These are phyloP conservation scores for Musa itinerans DNA, from an alignment of 176 grass and related monocot genomes.

Conservation along the genomic window DNA sequence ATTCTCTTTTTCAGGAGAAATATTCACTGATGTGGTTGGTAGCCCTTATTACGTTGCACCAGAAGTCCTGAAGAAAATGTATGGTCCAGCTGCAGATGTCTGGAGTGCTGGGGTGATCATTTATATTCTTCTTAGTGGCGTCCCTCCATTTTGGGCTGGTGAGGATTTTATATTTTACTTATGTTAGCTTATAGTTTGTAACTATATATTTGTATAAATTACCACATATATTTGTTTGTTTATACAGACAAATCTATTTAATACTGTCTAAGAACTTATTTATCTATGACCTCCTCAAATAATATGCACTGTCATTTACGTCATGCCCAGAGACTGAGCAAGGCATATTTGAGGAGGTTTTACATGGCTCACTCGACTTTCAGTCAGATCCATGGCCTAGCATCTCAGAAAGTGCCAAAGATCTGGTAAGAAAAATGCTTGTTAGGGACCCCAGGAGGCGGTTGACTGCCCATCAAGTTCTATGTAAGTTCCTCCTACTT, in stretches of 20 bases:
- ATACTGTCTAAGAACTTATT: background rate
- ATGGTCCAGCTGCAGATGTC: background rate
- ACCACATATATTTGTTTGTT: background rate
- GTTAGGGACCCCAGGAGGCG: slow-evolving; percentile 6
- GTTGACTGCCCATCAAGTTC: slow-evolving; percentile 7
- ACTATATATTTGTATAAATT: background rate
- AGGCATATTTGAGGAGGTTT: slow-evolving; percentile 11
- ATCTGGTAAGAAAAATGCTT: slow-evolving; percentile 10
- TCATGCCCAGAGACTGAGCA: background rate
- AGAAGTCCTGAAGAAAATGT: background rate
- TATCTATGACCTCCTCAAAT: background rate
- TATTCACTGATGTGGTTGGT: slow-evolving; percentile 3
- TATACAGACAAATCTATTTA: background rate
- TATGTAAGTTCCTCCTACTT: background rate
- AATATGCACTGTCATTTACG: background rate
- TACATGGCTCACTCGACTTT: slow-evolving; percentile 5
- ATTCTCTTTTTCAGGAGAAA: slow-evolving; percentile 4
- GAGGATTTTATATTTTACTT: background rate
- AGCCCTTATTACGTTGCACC: background rate
- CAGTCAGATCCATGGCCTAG: slow-evolving; percentile 15
- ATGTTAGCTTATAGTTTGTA: background rate
- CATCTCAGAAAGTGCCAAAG: slow-evolving; percentile 8
- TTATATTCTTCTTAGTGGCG: slow-evolving; percentile 2
- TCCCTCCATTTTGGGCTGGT: slow-evolving; percentile 1
- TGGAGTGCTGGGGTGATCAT: background rate